These are phyloP conservation scores for Pilatotrama ljubarskyi DNA, from an alignment of 768 basidiomycete species.

Conservation along the genomic window DNA sequence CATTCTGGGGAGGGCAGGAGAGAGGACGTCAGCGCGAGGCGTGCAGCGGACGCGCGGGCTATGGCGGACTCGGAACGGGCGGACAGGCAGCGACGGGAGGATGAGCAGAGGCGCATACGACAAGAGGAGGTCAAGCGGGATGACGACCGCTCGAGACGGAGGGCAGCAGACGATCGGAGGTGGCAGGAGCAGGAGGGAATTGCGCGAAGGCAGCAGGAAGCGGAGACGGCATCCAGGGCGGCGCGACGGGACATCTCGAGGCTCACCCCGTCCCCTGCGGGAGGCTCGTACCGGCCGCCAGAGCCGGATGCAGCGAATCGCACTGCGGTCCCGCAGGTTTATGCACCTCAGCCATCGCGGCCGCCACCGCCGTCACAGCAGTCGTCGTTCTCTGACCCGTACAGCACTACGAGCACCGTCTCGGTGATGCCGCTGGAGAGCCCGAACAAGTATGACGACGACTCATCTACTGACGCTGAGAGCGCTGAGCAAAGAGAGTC, in stretches of 20 bases:
- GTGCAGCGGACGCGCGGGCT: slow-evolving; percentile 23
- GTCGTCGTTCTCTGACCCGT: slow-evolving; percentile 26
- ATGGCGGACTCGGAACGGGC: slow-evolving; percentile 27
- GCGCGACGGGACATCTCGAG: slow-evolving; percentile 25
- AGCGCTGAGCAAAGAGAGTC: slow-evolving; percentile 6
- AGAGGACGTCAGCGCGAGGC: slow-evolving; percentile 22
- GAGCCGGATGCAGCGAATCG: slow-evolving; percentile 14
- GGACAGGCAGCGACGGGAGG: slow-evolving; percentile 32
- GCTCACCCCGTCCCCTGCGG: slow-evolving; percentile 14
- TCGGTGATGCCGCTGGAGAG: slow-evolving; percentile 61
- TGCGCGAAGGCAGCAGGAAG: slow-evolving; percentile 55
- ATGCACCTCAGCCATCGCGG: slow-evolving; percentile 30
- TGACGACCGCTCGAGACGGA: slow-evolving; percentile 28
- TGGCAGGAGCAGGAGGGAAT: slow-evolving; percentile 60
- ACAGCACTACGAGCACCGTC: slow-evolving; percentile 19
- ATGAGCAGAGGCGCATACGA: slow-evolving; percentile 28
- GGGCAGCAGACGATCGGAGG: slow-evolving; percentile 28
- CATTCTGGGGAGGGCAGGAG: slow-evolving; percentile 21
- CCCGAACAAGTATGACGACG: slow-evolving; percentile 54
- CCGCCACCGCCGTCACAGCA: slow-evolving; percentile 37
- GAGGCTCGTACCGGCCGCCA: background rate
- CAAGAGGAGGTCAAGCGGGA: slow-evolving; percentile 21
- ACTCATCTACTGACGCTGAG: slow-evolving; percentile 49
- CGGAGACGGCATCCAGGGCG: slow-evolving; percentile 32
- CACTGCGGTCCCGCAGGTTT: slow-evolving; percentile 25